Percentiles rank a stretch among this genome's conserved stretches.
These are phyloP conservation scores for Tuber indicum DNA, from an alignment of 495 filamentous ascomycete species.

Conservation along the genomic window DNA sequence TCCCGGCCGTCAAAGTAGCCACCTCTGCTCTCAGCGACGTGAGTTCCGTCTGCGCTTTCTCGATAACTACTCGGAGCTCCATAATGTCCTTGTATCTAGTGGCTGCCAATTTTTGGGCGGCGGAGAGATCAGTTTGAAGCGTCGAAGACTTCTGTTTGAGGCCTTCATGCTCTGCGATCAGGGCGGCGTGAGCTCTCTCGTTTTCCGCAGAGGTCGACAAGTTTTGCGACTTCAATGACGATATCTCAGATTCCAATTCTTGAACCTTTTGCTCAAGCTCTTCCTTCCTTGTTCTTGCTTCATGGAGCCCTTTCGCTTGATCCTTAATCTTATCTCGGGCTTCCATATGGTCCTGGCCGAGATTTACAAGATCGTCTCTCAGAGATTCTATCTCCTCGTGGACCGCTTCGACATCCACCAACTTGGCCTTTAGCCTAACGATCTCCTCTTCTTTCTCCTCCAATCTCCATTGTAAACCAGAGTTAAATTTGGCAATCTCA, in stretches of 20 bases:
- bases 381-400: slow-evolving; percentile 80
- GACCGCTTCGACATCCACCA: slow-evolving; percentile 70
- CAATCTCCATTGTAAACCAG: slow-evolving; percentile 39
- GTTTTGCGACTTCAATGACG: slow-evolving; percentile 59
- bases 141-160: slow-evolving; percentile 62
- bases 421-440: slow-evolving; percentile 56
- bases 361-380: slow-evolving; percentile 64
- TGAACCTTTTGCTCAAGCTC: slow-evolving; percentile 45
- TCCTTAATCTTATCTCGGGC: slow-evolving; percentile 74
- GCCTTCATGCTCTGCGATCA: slow-evolving; percentile 66
- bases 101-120: slow-evolving; percentile 76
- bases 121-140: slow-evolving; percentile 76
- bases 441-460: slow-evolving; percentile 67
- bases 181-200: slow-evolving; percentile 52
- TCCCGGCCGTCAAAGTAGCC: slow-evolving; percentile 60
- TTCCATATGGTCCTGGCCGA: slow-evolving; percentile 75
- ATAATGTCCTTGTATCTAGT: slow-evolving; percentile 81
- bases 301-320: slow-evolving; percentile 60
- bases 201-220: slow-evolving; percentile 48
- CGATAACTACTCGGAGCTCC: slow-evolving; percentile 66
- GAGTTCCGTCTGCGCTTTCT: slow-evolving; percentile 82
- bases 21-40: slow-evolving; percentile 67
- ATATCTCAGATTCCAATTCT: slow-evolving; percentile 45
- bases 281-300: slow-evolving; percentile 51
- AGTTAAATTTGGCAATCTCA: slow-evolving; percentile 39